Base-by-base conservation (phyloP, 495 filamentous ascomycete genomes). In the Letharia lupina region DNA sequence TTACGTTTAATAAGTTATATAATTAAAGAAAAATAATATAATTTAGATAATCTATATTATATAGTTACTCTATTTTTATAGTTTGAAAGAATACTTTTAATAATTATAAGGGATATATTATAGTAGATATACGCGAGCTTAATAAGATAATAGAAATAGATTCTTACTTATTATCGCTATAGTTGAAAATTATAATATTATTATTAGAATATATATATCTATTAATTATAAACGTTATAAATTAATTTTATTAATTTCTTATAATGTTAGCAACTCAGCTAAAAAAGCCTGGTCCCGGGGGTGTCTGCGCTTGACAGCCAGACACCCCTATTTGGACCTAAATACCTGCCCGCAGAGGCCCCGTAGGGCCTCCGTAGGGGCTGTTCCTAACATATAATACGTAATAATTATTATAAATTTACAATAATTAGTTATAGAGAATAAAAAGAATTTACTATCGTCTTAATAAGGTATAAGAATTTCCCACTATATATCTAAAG, bases 41-140 rank as follows among this genome's bases (percentile, higher is more conserved):
- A 42, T 23, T 35, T 16, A 62, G 0, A 31, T 23, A 70, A 15
- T 44, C 23, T 33, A 64, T 39, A 1, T 42, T 44, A 3, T 67
- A 54, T 65, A 61, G 39, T 4, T 71, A 58, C 37, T 61, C 54
- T 2, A 54, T 70, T 0, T 72, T 72, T 59, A 57, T 72, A 52
- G 56, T 66, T n/a, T 72, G 58, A 54, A 60, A 57, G 20, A 48
- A 57, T 40, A 58, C 65, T 3, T 23, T 52, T 15, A 52, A 44
- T 9, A 35, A 50, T 4, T 7, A 13, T 33, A 67, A 63, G 59
- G 39, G 35, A 10, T 16, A 52, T 11, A 52, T 68, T 18, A 59
- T 64, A 3, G 39, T 64, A 31, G 31, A 64, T 64, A 64, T 64
- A 48, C 35, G 20, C 16, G 45, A 40, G 56, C 13, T 68, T 11